Evolutionary conservation across 2,329 filamentous ascomycete genomes (phyloP), one percentile per base, ranked within the genome.

Genomic region (Gnomoniopsis smithogilvyi): DNA sequence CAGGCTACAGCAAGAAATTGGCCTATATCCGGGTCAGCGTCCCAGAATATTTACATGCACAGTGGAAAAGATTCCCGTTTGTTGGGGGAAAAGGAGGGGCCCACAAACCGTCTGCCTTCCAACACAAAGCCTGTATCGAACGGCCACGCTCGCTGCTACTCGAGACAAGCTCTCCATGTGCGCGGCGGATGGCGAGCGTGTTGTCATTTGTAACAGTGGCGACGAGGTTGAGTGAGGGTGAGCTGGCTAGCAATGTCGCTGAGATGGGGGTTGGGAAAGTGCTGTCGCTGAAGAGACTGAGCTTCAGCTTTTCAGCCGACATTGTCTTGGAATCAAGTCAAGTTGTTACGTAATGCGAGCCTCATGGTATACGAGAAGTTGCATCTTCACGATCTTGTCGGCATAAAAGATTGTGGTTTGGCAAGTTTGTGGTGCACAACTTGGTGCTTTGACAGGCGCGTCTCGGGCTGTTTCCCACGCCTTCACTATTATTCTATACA

Each of bases 221-320:
- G n/a, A 89, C 80, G 49, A 98, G 80, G 73, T 97, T 91, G 77
- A 96, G 90, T 10, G 87, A 89, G 17, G 93, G 91, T 72, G 92
- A 96, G 73, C 90, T 91, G 26, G 87, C 81, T 36, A 94, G 79
- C 53, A 89, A 81, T 50, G 79, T 76, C 38, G 79, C 75, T 41
- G 83, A 78, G 22, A 85, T 79, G 24, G 79, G 78, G 49, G 80
- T 74, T 53, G 82, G 78, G 62, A 88, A 79, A 64, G 77, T 76
- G 65, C 83, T 85, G 68, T 87, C 80, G 72, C 82, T 82, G 63
- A 82, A 72, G 49, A 81, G 76, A 63, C 75, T 64, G 61, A 85
- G 76, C 63, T 73, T 62, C 60, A 67, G 33, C 46, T 38, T 19
- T 49, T 60, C 58, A 45, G 56, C 60, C 52, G 60, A 59, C 60